phyloP scores from a whole-genome alignment of 2,329 filamentous ascomycete species.

The Trichoderma sp. region DNA sequence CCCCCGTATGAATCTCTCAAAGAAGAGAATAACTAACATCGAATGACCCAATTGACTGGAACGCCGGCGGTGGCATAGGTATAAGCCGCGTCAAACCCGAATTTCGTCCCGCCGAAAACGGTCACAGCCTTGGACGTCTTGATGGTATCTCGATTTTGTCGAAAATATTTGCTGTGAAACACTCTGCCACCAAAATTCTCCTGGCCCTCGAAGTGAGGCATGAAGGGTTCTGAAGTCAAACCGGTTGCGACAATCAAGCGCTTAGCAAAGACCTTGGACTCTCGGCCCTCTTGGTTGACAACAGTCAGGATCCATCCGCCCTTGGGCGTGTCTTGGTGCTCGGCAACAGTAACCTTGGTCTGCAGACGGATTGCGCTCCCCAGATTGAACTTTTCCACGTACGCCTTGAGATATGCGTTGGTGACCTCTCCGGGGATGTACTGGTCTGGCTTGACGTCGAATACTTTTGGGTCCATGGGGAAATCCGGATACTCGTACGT shows the following conservation, averaged over 20 bases:
- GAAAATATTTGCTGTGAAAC: slow-evolving; percentile 54
- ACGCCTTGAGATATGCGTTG: slow-evolving; percentile 50
- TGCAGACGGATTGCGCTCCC: slow-evolving; percentile 43
- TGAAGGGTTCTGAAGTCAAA: slow-evolving; percentile 50
- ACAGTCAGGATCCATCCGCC: slow-evolving; percentile 49
- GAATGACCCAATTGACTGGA: slow-evolving; percentile 62
- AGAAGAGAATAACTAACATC: slow-evolving; percentile 40
- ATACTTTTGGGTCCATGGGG: slow-evolving; percentile 62
- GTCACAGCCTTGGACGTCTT: slow-evolving; percentile 48
- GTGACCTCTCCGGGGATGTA: slow-evolving; percentile 52
- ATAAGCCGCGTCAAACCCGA: slow-evolving; percentile 66
- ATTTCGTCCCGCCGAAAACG: slow-evolving; percentile 65
- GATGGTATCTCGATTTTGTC: slow-evolving; percentile 44
- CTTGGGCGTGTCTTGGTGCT: slow-evolving; percentile 41
- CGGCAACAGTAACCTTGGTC: slow-evolving; percentile 45
- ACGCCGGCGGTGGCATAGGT: slow-evolving; percentile 58
- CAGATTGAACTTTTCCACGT: slow-evolving; percentile 48
- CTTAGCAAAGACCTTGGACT: slow-evolving; percentile 41
- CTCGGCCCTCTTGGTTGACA: slow-evolving; percentile 25
- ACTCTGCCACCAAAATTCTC: slow-evolving; percentile 49
- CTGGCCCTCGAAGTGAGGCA: slow-evolving; percentile 51
- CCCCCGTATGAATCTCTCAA: not conserved
- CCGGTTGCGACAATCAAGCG: slow-evolving; percentile 59
- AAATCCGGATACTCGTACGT: slow-evolving; percentile 75
- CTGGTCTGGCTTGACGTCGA: slow-evolving; percentile 48